A percentile compares a stretch with the other conserved stretches of the same genome.
phyloP scores from a whole-genome alignment of 805 yeast species.

The Metschnikowia proteae region DNA sequence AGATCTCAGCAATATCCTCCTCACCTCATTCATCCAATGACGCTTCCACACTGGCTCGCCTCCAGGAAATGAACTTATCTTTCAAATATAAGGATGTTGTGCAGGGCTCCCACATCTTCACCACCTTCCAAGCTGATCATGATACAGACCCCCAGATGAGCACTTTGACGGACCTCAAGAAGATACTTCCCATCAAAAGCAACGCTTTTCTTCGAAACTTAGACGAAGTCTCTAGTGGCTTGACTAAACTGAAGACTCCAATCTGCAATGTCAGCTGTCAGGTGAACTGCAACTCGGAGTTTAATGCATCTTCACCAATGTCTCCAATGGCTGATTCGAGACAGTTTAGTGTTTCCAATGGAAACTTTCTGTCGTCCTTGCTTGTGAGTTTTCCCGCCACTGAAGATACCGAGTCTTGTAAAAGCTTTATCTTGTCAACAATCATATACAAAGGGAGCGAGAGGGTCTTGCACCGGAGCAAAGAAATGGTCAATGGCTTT shows the following conservation, averaged over 20 bases:
- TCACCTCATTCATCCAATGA: background rate
- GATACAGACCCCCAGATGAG: background rate
- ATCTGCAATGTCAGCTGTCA: slow-evolving; percentile 10
- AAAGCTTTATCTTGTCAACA: slow-evolving; percentile 17
- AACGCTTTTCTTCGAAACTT: slow-evolving; percentile 7
- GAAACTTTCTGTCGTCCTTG: slow-evolving; percentile 14
- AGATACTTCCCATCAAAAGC: slow-evolving; percentile 7
- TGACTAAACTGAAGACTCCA: slow-evolving; percentile 8
- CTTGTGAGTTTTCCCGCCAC: slow-evolving; percentile 5
- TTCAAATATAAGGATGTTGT: slow-evolving; percentile 10
- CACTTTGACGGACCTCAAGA: background rate
- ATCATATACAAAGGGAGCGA: slow-evolving; percentile 22
- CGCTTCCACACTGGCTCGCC: background rate
- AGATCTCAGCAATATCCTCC: background rate
- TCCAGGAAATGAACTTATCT: slow-evolving; percentile 12
- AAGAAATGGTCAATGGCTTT: slow-evolving; percentile 34
- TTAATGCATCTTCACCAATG: slow-evolving; percentile 11
- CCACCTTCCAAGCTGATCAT: slow-evolving; percentile 2
- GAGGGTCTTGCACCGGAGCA: slow-evolving; percentile 20
- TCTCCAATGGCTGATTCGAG: slow-evolving; percentile 15
- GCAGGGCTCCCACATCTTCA: slow-evolving; percentile 10
- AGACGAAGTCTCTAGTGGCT: slow-evolving; percentile 4
- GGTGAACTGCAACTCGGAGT: slow-evolving; percentile 9
- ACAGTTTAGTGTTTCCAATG: slow-evolving; percentile 13
- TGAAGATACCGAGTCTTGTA: slow-evolving; percentile 22